These are phyloP conservation scores for Micractinium sp. DNA, from an alignment of 139 green algal genomes.

Conservation along the genomic window DNA sequence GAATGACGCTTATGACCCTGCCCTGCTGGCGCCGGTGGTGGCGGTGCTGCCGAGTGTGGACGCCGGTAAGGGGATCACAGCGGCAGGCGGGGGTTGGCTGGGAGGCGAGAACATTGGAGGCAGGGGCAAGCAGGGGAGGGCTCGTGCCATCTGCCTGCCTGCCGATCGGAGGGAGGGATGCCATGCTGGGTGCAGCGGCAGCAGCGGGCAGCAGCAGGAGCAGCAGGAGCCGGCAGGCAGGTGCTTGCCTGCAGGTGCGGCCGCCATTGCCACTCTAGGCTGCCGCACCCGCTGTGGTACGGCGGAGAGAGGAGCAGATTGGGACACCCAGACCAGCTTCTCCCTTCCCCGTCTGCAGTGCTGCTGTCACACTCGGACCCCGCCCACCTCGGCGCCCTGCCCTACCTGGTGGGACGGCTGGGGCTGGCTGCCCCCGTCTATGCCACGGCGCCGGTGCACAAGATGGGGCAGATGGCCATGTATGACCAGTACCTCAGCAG, in stretches of 20 bases:
- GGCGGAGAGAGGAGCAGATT: too few species aligned
- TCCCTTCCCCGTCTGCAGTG: not conserved
- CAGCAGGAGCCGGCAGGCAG: too few species aligned
- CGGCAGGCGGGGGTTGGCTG: not conserved
- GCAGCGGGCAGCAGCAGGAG: too few species aligned
- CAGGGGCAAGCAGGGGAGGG: not conserved
- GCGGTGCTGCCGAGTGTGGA: slow-evolving; percentile 36
- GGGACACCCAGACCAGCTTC: not conserved
- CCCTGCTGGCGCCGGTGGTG: slow-evolving; percentile 66
- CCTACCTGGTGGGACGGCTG: slow-evolving; percentile 69
- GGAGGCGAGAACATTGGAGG: not conserved
- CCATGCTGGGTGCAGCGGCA: not conserved
- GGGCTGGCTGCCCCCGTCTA: slow-evolving; percentile 69
- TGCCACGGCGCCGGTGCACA: slow-evolving; percentile 77
- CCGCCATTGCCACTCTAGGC: not conserved
- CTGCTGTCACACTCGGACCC: slow-evolving; percentile 86
- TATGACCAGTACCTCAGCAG: slow-evolving; percentile 75
- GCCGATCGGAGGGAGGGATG: not conserved
- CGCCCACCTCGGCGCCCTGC: slow-evolving; percentile 86
- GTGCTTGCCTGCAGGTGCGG: not conserved
- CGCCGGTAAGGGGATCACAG: not conserved
- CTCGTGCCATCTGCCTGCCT: too few species aligned
- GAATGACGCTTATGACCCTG: slow-evolving; percentile 73
- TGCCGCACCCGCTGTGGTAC: too few species aligned
- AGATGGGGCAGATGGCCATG: slow-evolving; percentile 90